Conservation (phyloP, 495 filamentous ascomycete species). For the Parachaetomium inaequale region DNA sequence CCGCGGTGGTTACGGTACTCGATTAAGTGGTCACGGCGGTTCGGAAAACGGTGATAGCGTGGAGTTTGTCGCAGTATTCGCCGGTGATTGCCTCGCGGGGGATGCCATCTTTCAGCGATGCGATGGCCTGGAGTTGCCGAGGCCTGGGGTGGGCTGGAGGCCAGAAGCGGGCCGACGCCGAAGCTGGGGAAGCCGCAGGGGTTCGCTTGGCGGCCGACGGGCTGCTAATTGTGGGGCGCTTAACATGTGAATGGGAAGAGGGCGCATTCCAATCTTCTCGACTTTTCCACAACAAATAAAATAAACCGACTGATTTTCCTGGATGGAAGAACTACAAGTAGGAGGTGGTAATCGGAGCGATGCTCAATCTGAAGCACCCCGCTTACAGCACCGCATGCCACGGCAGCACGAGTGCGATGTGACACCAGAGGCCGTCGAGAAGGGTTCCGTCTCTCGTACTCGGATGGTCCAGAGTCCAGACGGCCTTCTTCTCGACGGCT, state of each 20-base stretch:
- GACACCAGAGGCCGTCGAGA: too few species aligned
- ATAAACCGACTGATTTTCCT: too few species aligned
- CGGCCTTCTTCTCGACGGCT: too few species aligned
- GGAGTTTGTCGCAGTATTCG: background rate
- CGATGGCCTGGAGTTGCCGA: conserved; percentile 2
- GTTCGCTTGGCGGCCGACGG: background rate
- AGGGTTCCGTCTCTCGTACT: too few species aligned
- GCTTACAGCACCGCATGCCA: too few species aligned
- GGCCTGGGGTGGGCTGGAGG: background rate
- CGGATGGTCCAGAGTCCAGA: too few species aligned
- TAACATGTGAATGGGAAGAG: background rate
- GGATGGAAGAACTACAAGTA: too few species aligned
- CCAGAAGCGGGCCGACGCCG: conserved; percentile 15
- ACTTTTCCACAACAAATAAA: background rate
- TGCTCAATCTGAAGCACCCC: too few species aligned
- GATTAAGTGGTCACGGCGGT: background rate
- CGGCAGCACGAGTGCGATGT: too few species aligned
- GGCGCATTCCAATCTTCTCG: background rate
- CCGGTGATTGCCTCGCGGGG: background rate
- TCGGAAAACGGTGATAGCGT: background rate
- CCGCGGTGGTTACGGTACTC: background rate
- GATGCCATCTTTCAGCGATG: background rate
- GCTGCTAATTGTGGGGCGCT: background rate
- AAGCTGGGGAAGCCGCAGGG: conserved; percentile 8
- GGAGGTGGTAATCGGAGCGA: too few species aligned